Percentiles rank a stretch among this genome's conserved stretches.
These are phyloP conservation scores for Melaleuca alternifolia DNA, from an alignment of 345 rosid genomes.

Conservation along the genomic window DNA sequence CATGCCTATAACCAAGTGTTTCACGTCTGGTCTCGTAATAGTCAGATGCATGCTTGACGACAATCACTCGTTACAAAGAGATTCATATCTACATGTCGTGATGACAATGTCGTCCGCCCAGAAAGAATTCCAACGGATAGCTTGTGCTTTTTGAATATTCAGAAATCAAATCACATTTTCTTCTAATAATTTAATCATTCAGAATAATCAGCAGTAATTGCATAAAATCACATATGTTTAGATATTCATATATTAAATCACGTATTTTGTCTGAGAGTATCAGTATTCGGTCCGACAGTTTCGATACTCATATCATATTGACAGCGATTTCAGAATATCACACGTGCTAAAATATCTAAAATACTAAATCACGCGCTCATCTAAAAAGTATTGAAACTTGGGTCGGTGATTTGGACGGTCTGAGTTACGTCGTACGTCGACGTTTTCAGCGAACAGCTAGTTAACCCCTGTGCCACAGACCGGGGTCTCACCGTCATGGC, in stretches of 20 bases:
- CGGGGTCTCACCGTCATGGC: not conserved
- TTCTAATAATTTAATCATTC: too few species aligned
- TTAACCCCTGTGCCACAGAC: not conserved
- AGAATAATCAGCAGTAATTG: rapidly evolving
- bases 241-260: not conserved
- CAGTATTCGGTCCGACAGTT: too few species aligned
- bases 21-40: not conserved
- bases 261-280: too few species aligned
- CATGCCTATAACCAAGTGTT: not conserved
- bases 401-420: too few species aligned
- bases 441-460: not conserved
- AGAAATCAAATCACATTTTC: too few species aligned
- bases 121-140: not conserved
- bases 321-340: not conserved
- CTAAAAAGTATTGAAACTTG: too few species aligned
- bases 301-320: too few species aligned
- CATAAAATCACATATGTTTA: too few species aligned
- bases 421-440: not conserved
- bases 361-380: too few species aligned
- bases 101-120: not conserved
- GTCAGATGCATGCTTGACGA: not conserved
- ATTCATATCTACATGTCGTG: not conserved
- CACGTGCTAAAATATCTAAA: not conserved
- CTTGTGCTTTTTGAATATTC: not conserved
- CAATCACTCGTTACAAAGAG: not conserved